A percentile compares a stretch with the other conserved stretches of the same genome.
phyloP scores from a whole-genome alignment of 345 rosid species.

The Anastatica hierochuntica region DNA sequence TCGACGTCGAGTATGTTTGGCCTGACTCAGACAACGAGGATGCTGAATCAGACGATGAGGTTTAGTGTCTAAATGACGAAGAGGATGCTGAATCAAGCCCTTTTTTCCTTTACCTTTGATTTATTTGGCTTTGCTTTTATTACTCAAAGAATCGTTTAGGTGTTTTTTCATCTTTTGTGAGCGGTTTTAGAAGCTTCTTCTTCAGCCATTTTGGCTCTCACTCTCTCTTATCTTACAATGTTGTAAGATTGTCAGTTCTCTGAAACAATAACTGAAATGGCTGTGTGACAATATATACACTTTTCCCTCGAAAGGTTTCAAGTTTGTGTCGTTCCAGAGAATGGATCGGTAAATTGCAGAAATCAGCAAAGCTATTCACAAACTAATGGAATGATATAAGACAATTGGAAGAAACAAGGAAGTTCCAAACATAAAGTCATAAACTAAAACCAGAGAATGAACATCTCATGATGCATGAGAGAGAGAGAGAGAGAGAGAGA shows the following conservation, averaged over 20 bases:
- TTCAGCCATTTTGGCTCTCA: too few relatives aligned
- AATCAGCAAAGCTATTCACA: too few relatives aligned
- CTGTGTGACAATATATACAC: too few relatives aligned
- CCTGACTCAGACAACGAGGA: conserved; percentile 33
- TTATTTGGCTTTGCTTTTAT: background rate
- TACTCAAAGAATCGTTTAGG: background rate
- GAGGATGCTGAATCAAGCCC: too few relatives aligned
- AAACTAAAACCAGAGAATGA: background rate
- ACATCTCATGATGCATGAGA: background rate
- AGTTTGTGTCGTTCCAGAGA: too few relatives aligned
- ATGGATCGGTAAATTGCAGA: too few relatives aligned
- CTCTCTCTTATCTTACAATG: too few relatives aligned
- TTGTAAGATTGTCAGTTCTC: background rate
- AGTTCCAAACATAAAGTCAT: background rate
- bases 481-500: too few relatives aligned
- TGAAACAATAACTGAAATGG: conserved; percentile 9
- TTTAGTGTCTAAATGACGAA: conserved; percentile 27
- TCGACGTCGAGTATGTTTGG: conserved; percentile 28
- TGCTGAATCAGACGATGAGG: conserved; percentile 48
- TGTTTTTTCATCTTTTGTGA: conserved; percentile 8
- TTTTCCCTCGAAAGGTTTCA: too few relatives aligned
- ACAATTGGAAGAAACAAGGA: background rate
- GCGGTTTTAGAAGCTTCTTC: conserved; percentile 10
- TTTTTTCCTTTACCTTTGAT: too few relatives aligned
- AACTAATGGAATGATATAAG: too few relatives aligned